Evolutionary conservation across 306 rosid genomes (phyloP).

Genomic region (Prunus davidiana): DNA sequence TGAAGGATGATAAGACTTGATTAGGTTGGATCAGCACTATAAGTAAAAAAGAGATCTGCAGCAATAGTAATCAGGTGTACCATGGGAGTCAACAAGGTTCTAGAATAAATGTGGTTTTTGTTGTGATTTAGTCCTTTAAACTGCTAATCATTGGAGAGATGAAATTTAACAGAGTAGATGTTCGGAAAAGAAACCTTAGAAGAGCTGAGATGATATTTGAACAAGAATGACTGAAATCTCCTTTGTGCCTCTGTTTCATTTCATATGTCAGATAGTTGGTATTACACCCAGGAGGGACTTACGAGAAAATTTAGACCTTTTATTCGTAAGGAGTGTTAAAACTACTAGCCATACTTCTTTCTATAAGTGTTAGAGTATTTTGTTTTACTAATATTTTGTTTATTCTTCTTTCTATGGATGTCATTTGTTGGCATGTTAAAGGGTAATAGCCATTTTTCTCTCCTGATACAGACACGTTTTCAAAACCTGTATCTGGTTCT

Average conservation of each 20-base stretch:
- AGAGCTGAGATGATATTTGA: neutral
- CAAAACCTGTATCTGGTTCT: conserved; percentile 78
- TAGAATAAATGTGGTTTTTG: neutral
- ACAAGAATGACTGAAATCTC: neutral
- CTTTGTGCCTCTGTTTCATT: neutral
- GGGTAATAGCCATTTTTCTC: conserved; percentile 16
- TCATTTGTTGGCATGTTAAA: conserved; percentile 14
- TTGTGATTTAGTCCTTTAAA: neutral
- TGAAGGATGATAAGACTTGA: neutral
- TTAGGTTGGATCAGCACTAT: neutral
- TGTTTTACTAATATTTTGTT: neutral
- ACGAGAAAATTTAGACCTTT: neutral
- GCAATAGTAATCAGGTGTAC: neutral
- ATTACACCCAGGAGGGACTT: neutral
- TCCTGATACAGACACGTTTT: conserved; percentile 69
- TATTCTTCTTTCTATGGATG: neutral
- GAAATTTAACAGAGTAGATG: neutral
- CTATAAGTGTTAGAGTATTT: neutral
- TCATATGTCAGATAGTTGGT: neutral
- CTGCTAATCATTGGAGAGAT: neutral
- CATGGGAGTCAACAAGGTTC: neutral
- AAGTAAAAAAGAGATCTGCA: neutral
- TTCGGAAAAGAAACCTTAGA: neutral
- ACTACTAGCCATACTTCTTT: neutral
- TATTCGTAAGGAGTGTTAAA: neutral